phyloP scores from a whole-genome alignment of 345 rosid genomes.

The Populus davidiana region DNA sequence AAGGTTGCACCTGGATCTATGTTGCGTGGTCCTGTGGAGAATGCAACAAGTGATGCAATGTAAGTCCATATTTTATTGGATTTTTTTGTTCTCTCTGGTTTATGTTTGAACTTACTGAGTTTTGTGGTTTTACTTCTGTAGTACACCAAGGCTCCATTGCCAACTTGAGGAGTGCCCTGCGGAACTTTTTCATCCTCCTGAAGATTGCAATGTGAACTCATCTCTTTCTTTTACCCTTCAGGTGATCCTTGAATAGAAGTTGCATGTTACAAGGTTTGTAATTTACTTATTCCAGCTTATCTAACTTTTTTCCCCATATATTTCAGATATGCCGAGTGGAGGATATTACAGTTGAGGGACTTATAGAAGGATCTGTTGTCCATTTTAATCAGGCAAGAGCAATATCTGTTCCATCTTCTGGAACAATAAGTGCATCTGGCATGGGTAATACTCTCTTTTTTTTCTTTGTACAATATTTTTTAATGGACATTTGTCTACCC shows the following conservation, averaged over 20 bases:
- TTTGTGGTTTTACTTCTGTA: constrained; percentile 30
- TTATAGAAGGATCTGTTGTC: constrained; percentile 85
- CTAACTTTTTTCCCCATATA: constrained; percentile 26
- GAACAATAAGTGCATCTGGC: constrained; percentile 74
- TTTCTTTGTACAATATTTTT: not conserved
- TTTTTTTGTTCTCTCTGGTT: not conserved
- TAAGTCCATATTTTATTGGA: constrained; percentile 44
- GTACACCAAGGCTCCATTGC: constrained; percentile 87
- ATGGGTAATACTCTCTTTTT: constrained; percentile 54
- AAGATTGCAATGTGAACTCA: constrained; percentile 98
- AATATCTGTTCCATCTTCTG: constrained; percentile 64
- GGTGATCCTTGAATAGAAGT: constrained; percentile 42
- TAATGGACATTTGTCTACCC: not conserved
- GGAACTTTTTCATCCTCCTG: constrained; percentile 91
- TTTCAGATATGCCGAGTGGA: constrained; percentile 94
- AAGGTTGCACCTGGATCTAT: constrained; percentile 92
- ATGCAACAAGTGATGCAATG: constrained; percentile 79
- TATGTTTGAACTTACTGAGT: constrained; percentile 1
- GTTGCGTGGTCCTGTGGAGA: constrained; percentile 84
- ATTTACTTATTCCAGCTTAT: constrained; percentile 16
- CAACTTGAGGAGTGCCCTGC: constrained; percentile 73
- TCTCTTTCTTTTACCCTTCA: constrained; percentile 95
- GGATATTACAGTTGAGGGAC: constrained; percentile 83
- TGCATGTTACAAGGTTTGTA: constrained; percentile 13
- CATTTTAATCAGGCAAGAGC: constrained; percentile 95